Evolutionary conservation across 2,329 filamentous ascomycete species (phyloP), one percentile per base, ranked within the genome.

Genomic region (Cercospora beticola): DNA sequence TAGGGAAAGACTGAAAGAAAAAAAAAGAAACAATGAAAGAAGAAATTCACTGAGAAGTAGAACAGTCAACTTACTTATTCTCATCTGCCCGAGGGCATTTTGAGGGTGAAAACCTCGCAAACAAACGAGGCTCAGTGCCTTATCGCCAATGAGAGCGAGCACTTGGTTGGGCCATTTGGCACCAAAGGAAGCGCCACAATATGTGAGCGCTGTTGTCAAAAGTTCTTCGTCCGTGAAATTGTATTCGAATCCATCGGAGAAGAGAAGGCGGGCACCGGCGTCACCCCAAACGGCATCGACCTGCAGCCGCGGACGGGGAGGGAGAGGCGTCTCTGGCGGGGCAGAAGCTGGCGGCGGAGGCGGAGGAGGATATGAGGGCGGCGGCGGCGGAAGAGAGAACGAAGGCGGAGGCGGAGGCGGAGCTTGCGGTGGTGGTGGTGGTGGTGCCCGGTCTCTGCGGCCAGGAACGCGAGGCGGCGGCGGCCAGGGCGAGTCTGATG

Each of bases 91-190:
- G 4, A 33, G 31, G 31, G 31, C 31, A 33, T 33, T 33, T 33
- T 33, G 31, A 33, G 31, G 31, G 31, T 33, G 31, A 14, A 33
- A 33, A 9, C 31, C 31, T 33, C 31, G 31, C 31, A 33, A 14
- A 33, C 31, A 33, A 33, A 33, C 31, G 31, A 33, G 9, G 31
- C n/a, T n/a, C n/a, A n/a, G n/a, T 0, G 26, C 46, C 5, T 31
- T 67, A 31, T 62, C 65, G 28, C 65, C 58, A 3, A 62, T 14
- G 26, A 62, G 30, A 6, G 65, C 58, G 7, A 67, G 26, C 18
- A n/a, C 14, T 21, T 62, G 57, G 26, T 67, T 64, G 26, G 61
- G 61, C 14, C 33, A 23, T 28, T 10, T 28, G n/a, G 33, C 49
- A 21, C 49, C 59, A 0, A 12, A 12, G 10, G 28, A 28, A 33